Percentiles rank a stretch among this genome's conserved stretches.
phyloP scores from a whole-genome alignment of 1,139 yeast species.

The Blastobotrys ciferrii region DNA sequence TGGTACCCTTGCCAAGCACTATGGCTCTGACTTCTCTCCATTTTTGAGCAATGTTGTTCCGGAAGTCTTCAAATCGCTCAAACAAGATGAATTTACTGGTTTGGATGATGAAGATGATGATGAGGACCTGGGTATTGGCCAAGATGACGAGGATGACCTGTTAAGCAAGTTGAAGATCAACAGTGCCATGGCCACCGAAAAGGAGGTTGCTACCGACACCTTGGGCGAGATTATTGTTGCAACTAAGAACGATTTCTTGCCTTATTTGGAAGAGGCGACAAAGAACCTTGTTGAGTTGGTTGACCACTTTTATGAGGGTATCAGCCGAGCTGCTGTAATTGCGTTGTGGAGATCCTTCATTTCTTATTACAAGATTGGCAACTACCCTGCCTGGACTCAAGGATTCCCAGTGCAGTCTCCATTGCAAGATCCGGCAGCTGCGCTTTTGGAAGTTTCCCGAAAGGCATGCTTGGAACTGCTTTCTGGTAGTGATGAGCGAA shows the following conservation, averaged over 20 bases:
- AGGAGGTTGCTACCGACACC: conserved; percentile 95
- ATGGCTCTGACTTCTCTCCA: conserved; percentile 84
- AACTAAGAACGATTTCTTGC: conserved; percentile 75
- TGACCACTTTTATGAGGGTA: conserved; percentile 79
- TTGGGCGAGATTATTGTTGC: conserved; percentile 85
- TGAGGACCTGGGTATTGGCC: conserved; percentile 29
- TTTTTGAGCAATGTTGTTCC: conserved; percentile 83
- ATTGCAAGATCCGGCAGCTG: conserved; percentile 44
- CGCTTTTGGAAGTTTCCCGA: conserved; percentile 66
- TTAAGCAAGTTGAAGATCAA: conserved; percentile 77
- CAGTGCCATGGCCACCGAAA: conserved; percentile 94
- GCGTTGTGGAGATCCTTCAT: conserved; percentile 80
- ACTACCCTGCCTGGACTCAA: conserved; percentile 54
- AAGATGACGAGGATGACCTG: conserved; percentile 46
- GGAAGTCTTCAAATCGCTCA: conserved; percentile 76
- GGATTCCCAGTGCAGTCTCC: conserved; percentile 57
- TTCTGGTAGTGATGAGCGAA: conserved; percentile 73
- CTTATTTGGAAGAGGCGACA: conserved; percentile 72
- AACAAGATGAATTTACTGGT: conserved; percentile 53
- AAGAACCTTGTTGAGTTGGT: conserved; percentile 67
- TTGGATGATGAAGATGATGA: conserved; percentile 38
- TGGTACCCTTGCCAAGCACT: conserved; percentile 91
- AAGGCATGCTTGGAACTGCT: conserved; percentile 59
- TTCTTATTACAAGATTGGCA: conserved; percentile 55
- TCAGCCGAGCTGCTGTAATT: conserved; percentile 82